Base-by-base conservation (phyloP, 2,329 filamentous ascomycete species). In the Paraconiothyrium sp. region DNA sequence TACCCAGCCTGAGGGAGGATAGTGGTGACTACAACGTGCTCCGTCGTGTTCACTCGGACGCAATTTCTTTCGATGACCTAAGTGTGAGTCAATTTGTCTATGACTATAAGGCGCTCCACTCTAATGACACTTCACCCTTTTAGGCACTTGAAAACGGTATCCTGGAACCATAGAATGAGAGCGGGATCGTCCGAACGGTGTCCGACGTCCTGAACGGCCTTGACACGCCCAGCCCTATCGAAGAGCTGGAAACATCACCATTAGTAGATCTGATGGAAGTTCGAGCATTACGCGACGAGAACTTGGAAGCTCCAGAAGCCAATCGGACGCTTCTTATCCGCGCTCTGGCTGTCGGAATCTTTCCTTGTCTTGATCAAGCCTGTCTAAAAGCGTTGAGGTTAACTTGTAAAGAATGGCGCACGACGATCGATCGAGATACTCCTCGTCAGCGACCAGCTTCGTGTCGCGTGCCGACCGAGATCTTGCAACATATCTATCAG, bases 401-500 rank as follows among this genome's bases (percentile, higher is more conserved):
- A 37, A 75, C 76, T 1, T 78, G 73, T 67, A 76, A 70, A 37
- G 66, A 67, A 16, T 82, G 78, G 79, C 72, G 72, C 46, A 58
- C 65, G 8, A 67, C 69, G 30, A 60, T 80, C n/a, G 67, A 49
- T n/a, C 62, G 39, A 44, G 61, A 65, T 52, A 61, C 30, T 61
- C 74, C 30, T 20, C 69, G 27, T 58, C 64, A 22, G 65, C 73
- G 59, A 67, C 78, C 51, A 54, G 75, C 48, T 69, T 64, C 70
- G 2, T 54, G 60, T 75, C 51, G 69, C 35, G 59, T 82, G 16
- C 85, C 85, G 0, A 67, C 75, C 10, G 85, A 87, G 66, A 80
- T 87, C 22, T 54, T 87, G 1, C 79, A 83, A 48, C 75, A 82
- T 7, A 80, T 87, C 5, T 84, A 81, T 61, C 65, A 63, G 6